phyloP scores from a whole-genome alignment of 371 early-diverging fungal species.

The Mortierella sp. region DNA sequence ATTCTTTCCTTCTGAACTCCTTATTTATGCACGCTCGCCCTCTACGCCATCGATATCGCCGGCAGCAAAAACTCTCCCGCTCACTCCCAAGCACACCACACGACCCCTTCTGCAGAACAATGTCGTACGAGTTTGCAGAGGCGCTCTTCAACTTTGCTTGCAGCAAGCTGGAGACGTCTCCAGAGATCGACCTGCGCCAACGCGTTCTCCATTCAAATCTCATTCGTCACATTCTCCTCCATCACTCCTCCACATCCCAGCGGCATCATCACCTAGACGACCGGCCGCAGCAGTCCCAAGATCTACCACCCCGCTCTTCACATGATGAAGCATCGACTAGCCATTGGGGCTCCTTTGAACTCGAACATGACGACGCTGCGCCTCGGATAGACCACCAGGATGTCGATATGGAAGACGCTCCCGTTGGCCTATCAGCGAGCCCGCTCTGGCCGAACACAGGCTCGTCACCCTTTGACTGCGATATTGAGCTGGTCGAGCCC shows the following conservation, averaged over 20 bases:
- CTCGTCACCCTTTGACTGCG: too few relatives aligned
- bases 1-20: background rate
- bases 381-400: constrained; percentile 19
- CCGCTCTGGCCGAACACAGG: too few relatives aligned
- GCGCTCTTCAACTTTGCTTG: constrained; percentile 45
- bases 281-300: constrained; percentile 1
- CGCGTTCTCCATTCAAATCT: constrained; percentile 50
- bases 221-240: constrained; percentile 45
- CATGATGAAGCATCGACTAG: background rate
- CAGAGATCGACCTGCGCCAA: constrained; percentile 49
- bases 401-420: constrained; percentile 32
- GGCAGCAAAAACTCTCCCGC: background rate
- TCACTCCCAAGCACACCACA: background rate
- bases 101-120: background rate
- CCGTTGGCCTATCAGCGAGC: background rate
- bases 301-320: background rate
- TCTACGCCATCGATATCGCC: background rate
- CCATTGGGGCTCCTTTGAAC: constrained; percentile 34
- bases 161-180: constrained; percentile 41
- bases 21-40: background rate
- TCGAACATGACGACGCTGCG: constrained; percentile 39
- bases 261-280: background rate
- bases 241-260: constrained; percentile 9
- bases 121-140: constrained; percentile 41
- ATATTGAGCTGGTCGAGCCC: too few relatives aligned